Conservation (phyloP, 176 grass and related monocot species). For the Tillandsia leiboldiana region DNA sequence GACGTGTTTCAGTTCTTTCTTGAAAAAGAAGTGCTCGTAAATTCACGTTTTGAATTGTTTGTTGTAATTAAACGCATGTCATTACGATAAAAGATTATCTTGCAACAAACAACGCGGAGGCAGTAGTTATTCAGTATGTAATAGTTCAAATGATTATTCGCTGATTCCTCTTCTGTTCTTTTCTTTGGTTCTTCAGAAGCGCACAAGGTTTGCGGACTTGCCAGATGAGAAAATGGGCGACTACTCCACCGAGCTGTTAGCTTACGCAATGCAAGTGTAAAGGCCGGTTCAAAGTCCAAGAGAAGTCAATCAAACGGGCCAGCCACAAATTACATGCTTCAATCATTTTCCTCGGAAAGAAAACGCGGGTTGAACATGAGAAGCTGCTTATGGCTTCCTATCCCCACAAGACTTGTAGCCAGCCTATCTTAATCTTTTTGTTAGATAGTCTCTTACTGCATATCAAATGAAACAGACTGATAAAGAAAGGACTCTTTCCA, state of each 20-base stretch:
- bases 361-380: slow-evolving; percentile 2
- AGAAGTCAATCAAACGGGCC: too few relatives aligned
- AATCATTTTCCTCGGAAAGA: background rate
- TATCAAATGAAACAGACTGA: background rate
- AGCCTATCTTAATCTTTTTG: background rate
- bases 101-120: too few relatives aligned
- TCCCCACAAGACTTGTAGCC: background rate
- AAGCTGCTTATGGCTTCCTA: slow-evolving; percentile 16
- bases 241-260: background rate
- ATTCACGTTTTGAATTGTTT: too few relatives aligned
- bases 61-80: too few relatives aligned
- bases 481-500: background rate
- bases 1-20: too few relatives aligned
- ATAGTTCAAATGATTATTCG: background rate
- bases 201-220: slow-evolving; percentile 54
- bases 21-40: too few relatives aligned
- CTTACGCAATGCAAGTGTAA: background rate
- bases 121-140: too few relatives aligned
- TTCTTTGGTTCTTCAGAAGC: slow-evolving; percentile 54
- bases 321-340: background rate
- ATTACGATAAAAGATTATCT: too few relatives aligned
- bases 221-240: slow-evolving; percentile 73
- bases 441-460: background rate
- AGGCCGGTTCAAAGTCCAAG: too few relatives aligned
- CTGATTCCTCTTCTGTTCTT: background rate